Evolutionary conservation across 106 monocot species (phyloP).

Genomic region (Phalaenopsis equestris): DNA sequence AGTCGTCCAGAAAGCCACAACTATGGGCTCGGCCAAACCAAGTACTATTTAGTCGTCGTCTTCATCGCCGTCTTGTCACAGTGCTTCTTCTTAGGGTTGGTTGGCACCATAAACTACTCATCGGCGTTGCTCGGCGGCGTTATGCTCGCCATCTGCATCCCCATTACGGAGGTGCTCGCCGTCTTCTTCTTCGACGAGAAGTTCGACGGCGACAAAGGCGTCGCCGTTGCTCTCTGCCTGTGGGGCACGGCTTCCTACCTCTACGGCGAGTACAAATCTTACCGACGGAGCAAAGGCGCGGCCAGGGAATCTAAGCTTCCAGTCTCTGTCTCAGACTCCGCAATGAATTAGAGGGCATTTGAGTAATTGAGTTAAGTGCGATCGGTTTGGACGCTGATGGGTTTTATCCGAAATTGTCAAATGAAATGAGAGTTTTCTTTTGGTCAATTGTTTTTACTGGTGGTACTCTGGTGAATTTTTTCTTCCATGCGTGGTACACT

Average conservation of each 20-base stretch:
- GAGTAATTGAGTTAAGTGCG: too few species aligned
- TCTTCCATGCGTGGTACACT: too few species aligned
- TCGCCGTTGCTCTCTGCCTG: slow-evolving; percentile 19
- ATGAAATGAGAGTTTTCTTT: too few species aligned
- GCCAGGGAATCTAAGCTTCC: background rate
- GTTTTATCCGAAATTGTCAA: too few species aligned
- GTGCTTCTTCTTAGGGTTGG: slow-evolving; percentile 11
- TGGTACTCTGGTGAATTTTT: too few species aligned
- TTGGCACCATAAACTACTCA: slow-evolving; percentile 6
- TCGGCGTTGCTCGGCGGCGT: slow-evolving; percentile 18
- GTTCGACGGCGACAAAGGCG: slow-evolving; percentile 6
- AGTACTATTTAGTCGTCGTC: slow-evolving; percentile 13
- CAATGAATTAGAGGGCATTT: background rate
- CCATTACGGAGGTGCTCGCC: slow-evolving; percentile 9
- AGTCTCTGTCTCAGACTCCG: background rate
- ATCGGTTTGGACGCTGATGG: too few species aligned
- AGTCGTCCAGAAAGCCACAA: slow-evolving; percentile 7
- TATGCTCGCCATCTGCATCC: slow-evolving; percentile 3
- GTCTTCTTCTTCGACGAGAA: slow-evolving; percentile 13
- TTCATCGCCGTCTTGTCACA: slow-evolving; percentile 9
- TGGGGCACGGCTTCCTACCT: slow-evolving; percentile 56
- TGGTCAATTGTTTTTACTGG: too few species aligned
- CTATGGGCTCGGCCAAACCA: slow-evolving; percentile 13
- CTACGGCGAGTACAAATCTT: slow-evolving; percentile 38
- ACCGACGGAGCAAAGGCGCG: background rate